Evolutionary conservation across 1,284 basidiomycete species (phyloP), one percentile per base, ranked within the genome.

Genomic region (Porogramme epimiltina): DNA sequence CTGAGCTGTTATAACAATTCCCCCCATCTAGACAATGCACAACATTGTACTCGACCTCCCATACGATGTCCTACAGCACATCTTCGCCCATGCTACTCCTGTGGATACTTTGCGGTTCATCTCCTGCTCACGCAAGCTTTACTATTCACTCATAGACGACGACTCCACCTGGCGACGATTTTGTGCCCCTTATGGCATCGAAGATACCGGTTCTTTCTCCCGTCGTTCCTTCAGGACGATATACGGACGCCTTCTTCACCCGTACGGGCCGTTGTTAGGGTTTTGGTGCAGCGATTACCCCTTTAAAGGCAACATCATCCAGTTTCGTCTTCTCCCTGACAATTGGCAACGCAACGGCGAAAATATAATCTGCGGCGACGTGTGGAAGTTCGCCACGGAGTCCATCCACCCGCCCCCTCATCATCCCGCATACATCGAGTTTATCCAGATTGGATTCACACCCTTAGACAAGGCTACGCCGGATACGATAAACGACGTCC

Each of bases 271-370:
- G 2, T 44, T 65, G 0, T 45, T 65, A 5, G 62, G 63, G 2
- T 44, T 62, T 2, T 65, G 63, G 63, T 62, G 62, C 25, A 61
- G 60, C 45, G 63, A 65, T 37, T 59, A 54, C 43, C 62, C 63
- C 0, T 65, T 54, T 48, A 45, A 22, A 19, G 63, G 63, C 10
- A 61, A 56, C 44, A 55, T 65, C 31, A 47, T 63, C 28, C 55
- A 62, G 48, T 63, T 63, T 31, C 58, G 60, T 11, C 36, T 61
- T 26, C 44, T 54, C 4, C 54, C 50, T 3, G 53, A 58, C 44
- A 16, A 48, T 22, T 42, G 48, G 51, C 23, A 45, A 24, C 49
- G 44, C 45, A 31, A 42, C 16, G 52, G 52, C 22, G 55, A 52
- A 24, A 47, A 33, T 11, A 42, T 53, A 36, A 62, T 65, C 25